A percentile compares a stretch with the other conserved stretches of the same genome.
phyloP scores from a whole-genome alignment of 306 rosid species.

The Prunus kanzakura region DNA sequence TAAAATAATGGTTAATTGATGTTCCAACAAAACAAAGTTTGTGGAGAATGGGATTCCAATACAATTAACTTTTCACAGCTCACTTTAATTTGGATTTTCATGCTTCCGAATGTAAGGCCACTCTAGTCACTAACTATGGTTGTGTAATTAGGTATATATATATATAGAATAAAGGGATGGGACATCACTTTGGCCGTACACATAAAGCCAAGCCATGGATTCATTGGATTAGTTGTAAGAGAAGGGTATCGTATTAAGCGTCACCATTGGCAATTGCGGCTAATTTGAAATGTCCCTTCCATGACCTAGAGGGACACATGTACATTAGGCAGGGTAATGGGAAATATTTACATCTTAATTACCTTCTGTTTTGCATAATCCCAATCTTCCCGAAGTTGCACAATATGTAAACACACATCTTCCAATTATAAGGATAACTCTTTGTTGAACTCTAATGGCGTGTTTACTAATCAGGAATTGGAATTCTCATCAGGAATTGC shows the following conservation, averaged over 20 bases:
- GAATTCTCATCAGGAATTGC: no score
- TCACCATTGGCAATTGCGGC: not conserved
- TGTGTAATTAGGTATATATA: not conserved
- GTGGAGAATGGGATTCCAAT: constrained; percentile 70
- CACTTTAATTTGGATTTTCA: constrained; percentile 26
- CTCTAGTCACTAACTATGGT: not conserved
- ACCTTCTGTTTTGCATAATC: no score
- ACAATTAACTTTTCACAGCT: constrained; percentile 27
- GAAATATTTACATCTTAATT: no score
- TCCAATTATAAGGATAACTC: no score
- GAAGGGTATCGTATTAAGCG: not conserved
- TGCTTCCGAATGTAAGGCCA: constrained; percentile 24
- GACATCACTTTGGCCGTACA: constrained; percentile 25
- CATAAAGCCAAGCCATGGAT: not conserved
- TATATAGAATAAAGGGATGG: not conserved
- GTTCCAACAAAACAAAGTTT: constrained; percentile 33
- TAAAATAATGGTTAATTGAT: not conserved
- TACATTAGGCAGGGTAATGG: not conserved
- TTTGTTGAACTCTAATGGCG: no score
- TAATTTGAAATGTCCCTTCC: not conserved
- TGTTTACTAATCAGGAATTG: no score
- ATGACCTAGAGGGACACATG: not conserved
- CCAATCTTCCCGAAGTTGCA: no score
- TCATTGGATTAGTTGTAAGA: not conserved
- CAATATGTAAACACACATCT: no score